Evolutionary conservation across 805 yeast genomes (phyloP).

Genomic region (Lipomyces lipofer): DNA sequence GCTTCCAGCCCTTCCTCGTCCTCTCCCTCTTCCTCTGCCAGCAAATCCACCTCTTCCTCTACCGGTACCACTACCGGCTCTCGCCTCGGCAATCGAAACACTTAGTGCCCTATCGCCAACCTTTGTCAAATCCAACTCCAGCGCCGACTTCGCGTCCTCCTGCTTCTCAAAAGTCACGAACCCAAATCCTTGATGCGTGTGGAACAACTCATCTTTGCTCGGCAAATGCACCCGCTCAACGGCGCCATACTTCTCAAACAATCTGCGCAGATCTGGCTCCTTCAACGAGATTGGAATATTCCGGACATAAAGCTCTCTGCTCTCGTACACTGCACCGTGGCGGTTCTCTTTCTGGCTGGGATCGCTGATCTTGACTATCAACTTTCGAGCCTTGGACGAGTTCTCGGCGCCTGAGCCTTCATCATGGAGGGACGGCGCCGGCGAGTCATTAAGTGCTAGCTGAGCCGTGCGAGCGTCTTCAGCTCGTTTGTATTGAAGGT

Average conservation of each 20-base stretch:
- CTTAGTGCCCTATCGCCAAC: conserved; percentile 51
- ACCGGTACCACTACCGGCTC: neutral
- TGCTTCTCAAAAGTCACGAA: conserved; percentile 53
- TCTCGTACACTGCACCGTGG: conserved; percentile 51
- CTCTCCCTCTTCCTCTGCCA: conserved; percentile 8
- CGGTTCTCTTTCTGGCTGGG: conserved; percentile 49
- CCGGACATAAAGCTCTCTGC: conserved; percentile 58
- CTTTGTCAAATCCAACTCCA: conserved; percentile 45
- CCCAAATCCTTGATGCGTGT: conserved; percentile 62
- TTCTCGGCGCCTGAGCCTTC: neutral
- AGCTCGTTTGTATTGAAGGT: conserved; percentile 55
- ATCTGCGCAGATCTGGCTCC: conserved; percentile 42
- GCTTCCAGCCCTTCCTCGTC: conserved; percentile 11
- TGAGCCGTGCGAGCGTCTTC: conserved; percentile 51
- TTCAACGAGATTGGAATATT: conserved; percentile 53
- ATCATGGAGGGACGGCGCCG: conserved; percentile 12
- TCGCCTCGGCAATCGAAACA: conserved; percentile 48
- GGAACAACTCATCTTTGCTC: conserved; percentile 35
- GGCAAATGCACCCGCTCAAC: conserved; percentile 53
- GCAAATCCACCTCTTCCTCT: neutral
- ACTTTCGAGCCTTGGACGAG: conserved; percentile 36
- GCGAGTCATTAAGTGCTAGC: conserved; percentile 43
- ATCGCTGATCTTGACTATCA: conserved; percentile 64
- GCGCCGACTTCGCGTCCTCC: conserved; percentile 51
- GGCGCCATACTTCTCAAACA: conserved; percentile 53